phyloP scores from a whole-genome alignment of 305 asterid genomes.

The Rubia tinctorum region DNA sequence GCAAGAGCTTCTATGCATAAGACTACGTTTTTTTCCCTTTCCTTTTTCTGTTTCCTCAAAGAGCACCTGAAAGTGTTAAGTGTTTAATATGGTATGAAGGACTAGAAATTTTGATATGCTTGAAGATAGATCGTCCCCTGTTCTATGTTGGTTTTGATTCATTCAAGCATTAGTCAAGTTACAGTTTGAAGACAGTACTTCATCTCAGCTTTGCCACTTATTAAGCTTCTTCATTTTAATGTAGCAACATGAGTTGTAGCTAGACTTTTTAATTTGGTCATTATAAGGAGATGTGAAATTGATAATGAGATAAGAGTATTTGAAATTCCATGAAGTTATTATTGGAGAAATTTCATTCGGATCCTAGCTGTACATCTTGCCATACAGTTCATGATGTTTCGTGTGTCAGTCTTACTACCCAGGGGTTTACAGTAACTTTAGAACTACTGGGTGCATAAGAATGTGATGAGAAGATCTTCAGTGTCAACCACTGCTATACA shows the following conservation, averaged over 20 bases:
- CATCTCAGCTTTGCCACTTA: background rate
- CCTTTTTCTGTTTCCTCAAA: background rate
- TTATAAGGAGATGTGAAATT: background rate
- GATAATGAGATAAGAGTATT: background rate
- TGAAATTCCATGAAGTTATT: background rate
- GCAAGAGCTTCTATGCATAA: background rate
- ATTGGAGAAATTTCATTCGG: background rate
- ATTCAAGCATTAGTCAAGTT: background rate
- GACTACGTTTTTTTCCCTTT: background rate
- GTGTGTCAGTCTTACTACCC: background rate
- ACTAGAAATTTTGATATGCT: background rate
- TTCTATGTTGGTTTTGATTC: background rate
- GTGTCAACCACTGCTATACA: background rate
- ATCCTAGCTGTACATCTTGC: background rate
- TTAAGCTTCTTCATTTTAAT: background rate
- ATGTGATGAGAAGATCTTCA: background rate
- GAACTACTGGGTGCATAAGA: background rate
- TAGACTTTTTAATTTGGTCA: background rate
- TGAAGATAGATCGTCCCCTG: background rate
- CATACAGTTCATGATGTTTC: background rate
- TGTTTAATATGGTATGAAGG: background rate
- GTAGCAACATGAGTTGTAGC: background rate
- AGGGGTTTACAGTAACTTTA: background rate
- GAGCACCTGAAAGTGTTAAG: background rate
- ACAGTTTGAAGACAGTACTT: background rate